These are phyloP conservation scores for Fraxinus baroniana DNA, from an alignment of 305 asterid species.

Conservation along the genomic window DNA sequence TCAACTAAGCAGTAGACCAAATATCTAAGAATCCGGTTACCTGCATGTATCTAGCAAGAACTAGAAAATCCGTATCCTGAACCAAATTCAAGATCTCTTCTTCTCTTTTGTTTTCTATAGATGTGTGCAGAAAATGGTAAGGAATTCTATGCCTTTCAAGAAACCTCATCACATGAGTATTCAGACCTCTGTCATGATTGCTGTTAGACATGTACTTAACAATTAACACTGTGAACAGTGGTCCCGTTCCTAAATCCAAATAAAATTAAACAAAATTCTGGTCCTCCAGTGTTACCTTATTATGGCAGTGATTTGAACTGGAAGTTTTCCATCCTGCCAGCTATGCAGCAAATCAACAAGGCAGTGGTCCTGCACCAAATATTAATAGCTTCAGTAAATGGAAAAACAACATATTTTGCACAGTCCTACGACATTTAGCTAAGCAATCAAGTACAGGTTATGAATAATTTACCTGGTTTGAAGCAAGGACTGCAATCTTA, in stretches of 20 bases:
- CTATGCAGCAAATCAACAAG: constrained; percentile 81
- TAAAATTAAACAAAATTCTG: neutral
- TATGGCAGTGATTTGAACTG: constrained; percentile 67
- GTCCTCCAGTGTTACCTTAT: constrained; percentile 49
- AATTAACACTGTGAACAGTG: neutral
- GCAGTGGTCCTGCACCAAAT: constrained; percentile 72
- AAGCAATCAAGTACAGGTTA: constrained; percentile 1
- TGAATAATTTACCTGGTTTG: constrained; percentile 65
- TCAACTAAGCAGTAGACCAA: neutral
- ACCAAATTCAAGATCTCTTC: constrained; percentile 66
- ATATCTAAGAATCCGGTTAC: constrained; percentile 34
- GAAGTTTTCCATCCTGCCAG: constrained; percentile 87
- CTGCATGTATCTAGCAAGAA: constrained; percentile 99
- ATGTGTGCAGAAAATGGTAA: constrained; percentile 53
- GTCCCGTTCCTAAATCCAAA: constrained; percentile 1
- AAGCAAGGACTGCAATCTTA: constrained; percentile 76
- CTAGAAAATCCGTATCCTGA: constrained; percentile 77
- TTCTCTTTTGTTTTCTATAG: constrained; percentile 51
- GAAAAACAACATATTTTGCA: constrained; percentile 5
- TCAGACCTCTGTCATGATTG: constrained; percentile 77
- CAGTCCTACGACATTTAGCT: neutral
- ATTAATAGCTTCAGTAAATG: neutral
- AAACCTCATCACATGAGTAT: constrained; percentile 82
- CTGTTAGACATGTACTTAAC: constrained; percentile 36
- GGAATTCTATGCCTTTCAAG: constrained; percentile 87